Percentiles rank a stretch among this genome's conserved stretches.
Conservation (phyloP, 2,329 filamentous ascomycete species). For the Fusarium bulbicola region DNA sequence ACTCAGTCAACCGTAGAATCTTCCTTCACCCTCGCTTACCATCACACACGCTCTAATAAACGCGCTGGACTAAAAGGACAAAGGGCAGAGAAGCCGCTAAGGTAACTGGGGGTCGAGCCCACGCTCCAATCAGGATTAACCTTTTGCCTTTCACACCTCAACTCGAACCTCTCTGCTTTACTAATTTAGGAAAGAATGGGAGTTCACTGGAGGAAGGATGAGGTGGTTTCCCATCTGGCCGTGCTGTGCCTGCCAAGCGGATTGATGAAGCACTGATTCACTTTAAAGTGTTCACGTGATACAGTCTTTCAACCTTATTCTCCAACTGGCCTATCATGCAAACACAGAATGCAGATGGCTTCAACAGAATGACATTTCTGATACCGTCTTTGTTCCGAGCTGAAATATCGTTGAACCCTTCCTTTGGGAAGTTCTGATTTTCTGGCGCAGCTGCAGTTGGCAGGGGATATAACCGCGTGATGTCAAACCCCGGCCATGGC, state of each 20-base stretch:
- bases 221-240: background rate
- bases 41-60: constrained; percentile 14
- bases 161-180: constrained; percentile 11
- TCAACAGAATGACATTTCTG: background rate
- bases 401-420: too few species aligned
- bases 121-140: constrained; percentile 10
- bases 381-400: background rate
- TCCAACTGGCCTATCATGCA: background rate
- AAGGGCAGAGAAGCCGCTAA: constrained; percentile 5
- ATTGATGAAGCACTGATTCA: background rate
- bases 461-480: constrained; percentile 20
- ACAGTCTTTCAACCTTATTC: background rate
- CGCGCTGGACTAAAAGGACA: background rate
- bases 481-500: background rate
- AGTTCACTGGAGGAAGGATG: background rate
- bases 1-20: background rate
- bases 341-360: background rate
- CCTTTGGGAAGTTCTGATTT: background rate
- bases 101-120: background rate
- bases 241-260: constrained; percentile 9
- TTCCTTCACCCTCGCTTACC: constrained; percentile 7
- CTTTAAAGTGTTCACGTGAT: constrained; percentile 19
- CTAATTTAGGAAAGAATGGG: background rate
- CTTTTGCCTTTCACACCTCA: background rate
- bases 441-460: background rate